These are phyloP conservation scores for Neoscytalidium dimidiatum DNA, from an alignment of 2,329 filamentous ascomycete genomes.

Conservation along the genomic window DNA sequence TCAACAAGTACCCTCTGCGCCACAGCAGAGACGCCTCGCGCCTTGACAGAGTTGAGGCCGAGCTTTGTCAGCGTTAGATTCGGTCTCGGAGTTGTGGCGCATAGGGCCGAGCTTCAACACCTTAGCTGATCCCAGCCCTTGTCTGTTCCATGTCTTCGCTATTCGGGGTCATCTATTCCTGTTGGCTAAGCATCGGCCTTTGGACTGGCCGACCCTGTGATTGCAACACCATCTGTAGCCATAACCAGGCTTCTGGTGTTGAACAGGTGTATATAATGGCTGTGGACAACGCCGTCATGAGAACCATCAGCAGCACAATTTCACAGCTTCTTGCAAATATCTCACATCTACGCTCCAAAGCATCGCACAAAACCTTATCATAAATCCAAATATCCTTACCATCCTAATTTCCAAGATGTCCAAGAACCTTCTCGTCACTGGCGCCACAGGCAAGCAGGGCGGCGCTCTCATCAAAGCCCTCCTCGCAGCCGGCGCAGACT, in stretches of 20 bases:
- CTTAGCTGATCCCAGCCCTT: neutral
- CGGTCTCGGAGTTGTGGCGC: neutral
- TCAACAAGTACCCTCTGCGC: no score
- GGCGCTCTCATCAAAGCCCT: conserved; percentile 43
- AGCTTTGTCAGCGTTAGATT: neutral
- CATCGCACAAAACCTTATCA: neutral
- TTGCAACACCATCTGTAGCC: neutral
- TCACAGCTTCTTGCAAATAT: neutral
- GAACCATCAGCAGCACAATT: neutral
- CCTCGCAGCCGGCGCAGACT: conserved; percentile 35
- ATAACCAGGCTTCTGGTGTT: neutral
- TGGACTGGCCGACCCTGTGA: neutral
- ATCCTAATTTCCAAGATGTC: conserved; percentile 27
- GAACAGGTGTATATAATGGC: neutral
- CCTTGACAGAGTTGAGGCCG: no score
- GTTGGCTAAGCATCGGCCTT: neutral
- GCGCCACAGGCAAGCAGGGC: conserved; percentile 50
- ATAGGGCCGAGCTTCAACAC: neutral
- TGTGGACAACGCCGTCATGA: neutral
- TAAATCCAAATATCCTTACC: neutral
- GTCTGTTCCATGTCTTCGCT: neutral
- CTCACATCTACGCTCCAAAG: neutral
- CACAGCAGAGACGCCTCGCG: no score
- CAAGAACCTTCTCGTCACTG: conserved; percentile 41
- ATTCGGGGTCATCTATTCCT: neutral